Evolutionary conservation across 2,329 filamentous ascomycete genomes (phyloP), one percentile per base, ranked within the genome.

Genomic region (Monosporascus sp.): DNA sequence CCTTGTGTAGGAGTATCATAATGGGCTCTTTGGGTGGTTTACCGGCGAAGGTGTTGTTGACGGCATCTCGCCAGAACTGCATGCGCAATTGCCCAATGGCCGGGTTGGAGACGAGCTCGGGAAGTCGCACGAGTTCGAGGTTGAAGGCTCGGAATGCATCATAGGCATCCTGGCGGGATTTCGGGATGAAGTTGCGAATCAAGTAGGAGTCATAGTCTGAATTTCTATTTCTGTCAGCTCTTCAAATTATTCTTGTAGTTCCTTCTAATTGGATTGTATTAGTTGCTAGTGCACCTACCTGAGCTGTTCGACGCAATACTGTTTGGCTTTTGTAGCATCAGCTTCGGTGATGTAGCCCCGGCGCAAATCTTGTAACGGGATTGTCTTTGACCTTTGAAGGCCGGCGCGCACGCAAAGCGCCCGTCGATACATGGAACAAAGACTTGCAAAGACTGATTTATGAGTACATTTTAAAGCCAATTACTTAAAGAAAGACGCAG

Each of bases 121-220:
- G 90, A 57, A 97, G 88, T 53, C 89, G 83, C 45, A 93, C 89
- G 55, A 97, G 82, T 70, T 97, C 93, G 63, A 97, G 81, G 68
- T 99, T 99, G 70, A 99, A 85, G 49, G 92, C 88, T 57, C 93
- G 89, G 53, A 99, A 84, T 54, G 92, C 90, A 61, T 96, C 82
- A 72, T 97, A 97, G 60, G 90, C 87, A 70, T 95, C 86, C 64
- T 85, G 85, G 14, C 87, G 80, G 31, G 85, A 79, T 3, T 76
- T 76, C 1, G 90, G 91, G 56, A 97, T 82, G 72, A 97, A 96
- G 56, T 89, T 86, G 58, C 89, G 86, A 54, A 97, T 83, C 37
- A 94, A 81, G 68, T 90, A 90, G 17, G 94, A 91, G 57, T 95
- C 89, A 51, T 91, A 87, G 71, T 99, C 94, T 71, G 90, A 90